Evolutionary conservation across 139 green algal species (phyloP), one percentile per base, ranked within the genome.

Genomic region (Asterochloris erici): DNA sequence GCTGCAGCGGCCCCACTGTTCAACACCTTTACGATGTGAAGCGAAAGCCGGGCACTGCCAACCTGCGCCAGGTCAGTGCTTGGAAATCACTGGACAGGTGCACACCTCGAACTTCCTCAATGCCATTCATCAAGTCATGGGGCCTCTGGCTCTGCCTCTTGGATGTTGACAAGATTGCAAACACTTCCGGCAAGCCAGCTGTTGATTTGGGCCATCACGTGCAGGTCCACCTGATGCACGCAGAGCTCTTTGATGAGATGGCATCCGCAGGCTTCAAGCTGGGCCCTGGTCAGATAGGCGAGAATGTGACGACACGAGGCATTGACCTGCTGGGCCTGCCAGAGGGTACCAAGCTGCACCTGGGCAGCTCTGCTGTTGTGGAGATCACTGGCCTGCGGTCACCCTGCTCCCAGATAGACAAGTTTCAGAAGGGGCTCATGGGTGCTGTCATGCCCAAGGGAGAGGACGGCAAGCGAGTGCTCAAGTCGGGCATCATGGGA

Each of bases 401-500:
- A 54, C 74, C 74, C 21, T 79, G 74, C 27, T 17, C 16, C 38
- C 74, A 79, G 54, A 79, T 79, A 26, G 74, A 79, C 23, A 68
- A 68, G 13, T 79, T 79, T 60, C 74, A 79, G 21, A 15, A 15
- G 47, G 74, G 74, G 6, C 74, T 79, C 19, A 54, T 68, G 29
- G 47, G 23, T 16, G 66, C 64, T 24, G 23, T 79, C 11, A 14
- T 47, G 28, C 17, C 66, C 17, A 16, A 60, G 4, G 23, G 16
- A 47, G 19, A 54, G 29, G 74, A 66, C 13, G 74, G 74, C 74
- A 79, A 79, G 47, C 54, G 47, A 17, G 54, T 68, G 21, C 74
- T 54, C 19, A 79, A 79, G 47, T 79, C n/a, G 29, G 74, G 74
- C 47, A 29, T 79, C 74, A 79, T 79, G 74, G n/a, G 12, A 19